phyloP scores from a whole-genome alignment of 345 rosid genomes.

The Orychophragmus violaceus region DNA sequence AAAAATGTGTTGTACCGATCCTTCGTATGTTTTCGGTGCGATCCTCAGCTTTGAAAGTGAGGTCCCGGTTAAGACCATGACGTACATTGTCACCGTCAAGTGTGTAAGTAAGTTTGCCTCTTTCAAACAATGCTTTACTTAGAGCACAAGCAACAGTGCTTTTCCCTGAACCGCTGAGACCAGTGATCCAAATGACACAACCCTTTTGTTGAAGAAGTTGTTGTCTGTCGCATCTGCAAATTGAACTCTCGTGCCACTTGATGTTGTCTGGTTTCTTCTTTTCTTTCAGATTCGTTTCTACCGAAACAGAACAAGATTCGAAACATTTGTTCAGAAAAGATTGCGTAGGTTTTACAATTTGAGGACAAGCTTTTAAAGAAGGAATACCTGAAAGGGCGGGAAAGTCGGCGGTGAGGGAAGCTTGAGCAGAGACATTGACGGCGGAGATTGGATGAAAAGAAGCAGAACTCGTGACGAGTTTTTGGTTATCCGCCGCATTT shows the following conservation, averaged over 20 bases:
- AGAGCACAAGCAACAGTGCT: conserved; percentile 79
- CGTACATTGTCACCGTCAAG: conserved; percentile 83
- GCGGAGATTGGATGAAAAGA: conserved; percentile 36
- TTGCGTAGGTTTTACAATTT: not conserved
- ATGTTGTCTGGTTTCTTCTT: conserved; percentile 53
- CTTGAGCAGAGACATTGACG: conserved; percentile 39
- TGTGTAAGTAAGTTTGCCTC: conserved; percentile 67
- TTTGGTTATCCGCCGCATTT: not conserved
- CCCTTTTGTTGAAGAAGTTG: conserved; percentile 76
- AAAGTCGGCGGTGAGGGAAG: conserved; percentile 31
- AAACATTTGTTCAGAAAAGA: not conserved
- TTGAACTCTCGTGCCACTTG: conserved; percentile 66
- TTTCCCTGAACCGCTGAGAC: conserved; percentile 89
- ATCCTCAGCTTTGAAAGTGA: conserved; percentile 61
- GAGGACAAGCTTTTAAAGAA: not conserved
- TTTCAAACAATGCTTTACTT: conserved; percentile 46
- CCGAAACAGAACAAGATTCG: conserved; percentile 1
- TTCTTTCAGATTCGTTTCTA: conserved; percentile 42
- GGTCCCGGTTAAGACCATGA: conserved; percentile 70
- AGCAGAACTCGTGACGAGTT: conserved; percentile 17
- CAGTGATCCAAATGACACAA: conserved; percentile 78
- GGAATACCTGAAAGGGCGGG: conserved; percentile 33
- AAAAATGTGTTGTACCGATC: conserved; percentile 37
- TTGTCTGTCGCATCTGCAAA: conserved; percentile 57
- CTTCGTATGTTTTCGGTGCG: conserved; percentile 73